A percentile compares a stretch with the other conserved stretches of the same genome.
phyloP scores from a whole-genome alignment of 1,139 yeast genomes.

The Kodamaea ohmeri region DNA sequence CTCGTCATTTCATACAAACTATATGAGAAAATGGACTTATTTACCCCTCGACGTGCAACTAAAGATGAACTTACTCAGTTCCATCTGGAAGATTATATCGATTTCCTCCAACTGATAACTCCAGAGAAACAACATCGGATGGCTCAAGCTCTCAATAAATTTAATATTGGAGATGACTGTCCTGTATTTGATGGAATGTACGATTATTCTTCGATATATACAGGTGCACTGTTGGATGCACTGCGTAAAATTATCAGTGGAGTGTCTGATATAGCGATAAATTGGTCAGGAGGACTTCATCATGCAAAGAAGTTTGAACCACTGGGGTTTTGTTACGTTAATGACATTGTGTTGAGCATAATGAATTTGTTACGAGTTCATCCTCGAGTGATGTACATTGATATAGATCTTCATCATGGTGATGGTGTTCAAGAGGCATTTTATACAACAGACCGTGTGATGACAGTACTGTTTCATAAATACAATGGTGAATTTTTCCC shows the following conservation, averaged over 20 bases:
- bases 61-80: slow-evolving; percentile 73
- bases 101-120: slow-evolving; percentile 74
- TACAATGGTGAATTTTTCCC: slow-evolving; percentile 96
- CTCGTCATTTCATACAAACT: slow-evolving; percentile 80
- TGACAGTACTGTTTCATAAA: slow-evolving; percentile 94
- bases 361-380: slow-evolving; percentile 79
- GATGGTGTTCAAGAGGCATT: slow-evolving; percentile 99
- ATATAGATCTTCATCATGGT: slow-evolving; percentile 95
- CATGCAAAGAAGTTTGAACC: slow-evolving; percentile 96
- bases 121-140: slow-evolving; percentile 72
- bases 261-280: slow-evolving; percentile 91
- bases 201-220: slow-evolving; percentile 79
- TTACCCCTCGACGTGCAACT: slow-evolving; percentile 79
- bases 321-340: slow-evolving; percentile 91
- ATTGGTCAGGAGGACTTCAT: slow-evolving; percentile 96
- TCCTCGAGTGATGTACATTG: slow-evolving; percentile 89
- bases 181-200: slow-evolving; percentile 95
- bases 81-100: slow-evolving; percentile 85
- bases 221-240: slow-evolving; percentile 94
- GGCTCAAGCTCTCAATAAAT: slow-evolving; percentile 43
- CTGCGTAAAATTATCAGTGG: slow-evolving; percentile 78
- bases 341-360: slow-evolving; percentile 89
- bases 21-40: slow-evolving; percentile 87
- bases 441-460: slow-evolving; percentile 89
- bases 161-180: slow-evolving; percentile 96